Percentiles rank a stretch among this genome's conserved stretches.
These are phyloP conservation scores for Thuidium tamariscinum DNA, from an alignment of 225 moss, liverwort and hornwort genomes.

Conservation along the genomic window DNA sequence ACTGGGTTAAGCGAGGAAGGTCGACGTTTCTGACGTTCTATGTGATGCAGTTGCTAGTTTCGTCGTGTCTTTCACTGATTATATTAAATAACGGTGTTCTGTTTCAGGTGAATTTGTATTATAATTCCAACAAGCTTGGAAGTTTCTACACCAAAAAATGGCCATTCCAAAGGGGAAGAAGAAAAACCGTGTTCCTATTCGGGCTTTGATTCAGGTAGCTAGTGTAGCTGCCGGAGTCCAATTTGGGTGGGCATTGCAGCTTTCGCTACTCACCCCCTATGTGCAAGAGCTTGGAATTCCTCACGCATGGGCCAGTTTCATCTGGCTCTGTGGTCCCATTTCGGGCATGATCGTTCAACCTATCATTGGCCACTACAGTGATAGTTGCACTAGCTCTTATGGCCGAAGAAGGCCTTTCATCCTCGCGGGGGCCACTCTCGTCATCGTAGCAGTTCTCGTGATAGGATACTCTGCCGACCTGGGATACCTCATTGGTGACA, in stretches of 20 bases:
- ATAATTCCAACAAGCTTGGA: neutral
- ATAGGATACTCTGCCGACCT: constrained; percentile 71
- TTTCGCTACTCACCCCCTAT: constrained; percentile 50
- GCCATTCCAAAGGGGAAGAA: neutral
- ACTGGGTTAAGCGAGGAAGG: neutral
- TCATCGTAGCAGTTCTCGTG: constrained; percentile 43
- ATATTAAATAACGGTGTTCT: neutral
- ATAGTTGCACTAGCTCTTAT: constrained; percentile 49
- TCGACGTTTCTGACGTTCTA: neutral
- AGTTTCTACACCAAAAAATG: neutral
- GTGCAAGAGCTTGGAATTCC: constrained; percentile 94
- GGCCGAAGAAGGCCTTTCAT: constrained; percentile 79
- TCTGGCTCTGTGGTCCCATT: constrained; percentile 90
- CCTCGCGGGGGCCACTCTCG: constrained; percentile 46
- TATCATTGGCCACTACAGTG: constrained; percentile 79
- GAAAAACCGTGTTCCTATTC: constrained; percentile 30
- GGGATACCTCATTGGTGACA: constrained; percentile 55
- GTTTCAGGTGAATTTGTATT: neutral
- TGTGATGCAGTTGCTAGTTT: neutral
- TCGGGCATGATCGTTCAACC: constrained; percentile 92
- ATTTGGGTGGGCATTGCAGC: constrained; percentile 54
- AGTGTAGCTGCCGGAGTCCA: constrained; percentile 52
- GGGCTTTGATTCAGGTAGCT: constrained; percentile 38
- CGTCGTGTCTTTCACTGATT: neutral
- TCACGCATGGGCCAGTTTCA: constrained; percentile 80